phyloP scores from a whole-genome alignment of 495 filamentous ascomycete species.

The Xylaria grammica region DNA sequence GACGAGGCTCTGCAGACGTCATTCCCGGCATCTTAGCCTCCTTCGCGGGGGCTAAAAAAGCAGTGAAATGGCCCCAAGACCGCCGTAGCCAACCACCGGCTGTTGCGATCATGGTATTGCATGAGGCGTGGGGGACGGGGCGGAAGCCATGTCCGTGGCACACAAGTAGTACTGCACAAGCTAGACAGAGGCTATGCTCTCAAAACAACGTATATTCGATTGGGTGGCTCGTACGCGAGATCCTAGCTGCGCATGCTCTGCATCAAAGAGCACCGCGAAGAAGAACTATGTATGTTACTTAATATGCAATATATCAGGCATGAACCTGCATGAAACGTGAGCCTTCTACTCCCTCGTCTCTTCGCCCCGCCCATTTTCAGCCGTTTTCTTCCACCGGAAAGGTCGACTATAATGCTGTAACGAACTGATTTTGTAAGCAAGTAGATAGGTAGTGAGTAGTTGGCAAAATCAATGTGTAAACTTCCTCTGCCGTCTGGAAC shows the following conservation, averaged over 20 bases:
- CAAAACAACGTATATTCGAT: constrained; percentile 9
- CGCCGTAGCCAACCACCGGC: too few species aligned
- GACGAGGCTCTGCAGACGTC: too few species aligned
- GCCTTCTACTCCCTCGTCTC: not conserved
- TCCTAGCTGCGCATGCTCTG: not conserved
- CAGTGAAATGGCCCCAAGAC: too few species aligned
- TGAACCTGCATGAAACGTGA: not conserved
- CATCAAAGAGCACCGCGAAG: not conserved
- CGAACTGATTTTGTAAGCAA: not conserved
- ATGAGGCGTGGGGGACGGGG: too few species aligned
- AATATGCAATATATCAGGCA: not conserved
- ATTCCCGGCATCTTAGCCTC: too few species aligned
- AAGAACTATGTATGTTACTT: not conserved
- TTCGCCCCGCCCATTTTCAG: not conserved
- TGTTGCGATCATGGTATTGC: too few species aligned
- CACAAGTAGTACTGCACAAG: too few species aligned
- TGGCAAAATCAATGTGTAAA: not conserved
- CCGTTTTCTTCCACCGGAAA: not conserved
- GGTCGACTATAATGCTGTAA: not conserved
- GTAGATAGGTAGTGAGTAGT: not conserved
- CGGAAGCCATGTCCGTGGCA: too few species aligned
- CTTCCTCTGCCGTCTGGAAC: constrained; percentile 4
- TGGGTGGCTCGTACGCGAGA: too few species aligned
- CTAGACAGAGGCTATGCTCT: too few species aligned
- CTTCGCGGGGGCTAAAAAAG: too few species aligned